Percentiles rank a stretch among this genome's conserved stretches.
These are phyloP conservation scores for Orbilia javanica DNA, from an alignment of 2,329 filamentous ascomycete species.

Conservation along the genomic window DNA sequence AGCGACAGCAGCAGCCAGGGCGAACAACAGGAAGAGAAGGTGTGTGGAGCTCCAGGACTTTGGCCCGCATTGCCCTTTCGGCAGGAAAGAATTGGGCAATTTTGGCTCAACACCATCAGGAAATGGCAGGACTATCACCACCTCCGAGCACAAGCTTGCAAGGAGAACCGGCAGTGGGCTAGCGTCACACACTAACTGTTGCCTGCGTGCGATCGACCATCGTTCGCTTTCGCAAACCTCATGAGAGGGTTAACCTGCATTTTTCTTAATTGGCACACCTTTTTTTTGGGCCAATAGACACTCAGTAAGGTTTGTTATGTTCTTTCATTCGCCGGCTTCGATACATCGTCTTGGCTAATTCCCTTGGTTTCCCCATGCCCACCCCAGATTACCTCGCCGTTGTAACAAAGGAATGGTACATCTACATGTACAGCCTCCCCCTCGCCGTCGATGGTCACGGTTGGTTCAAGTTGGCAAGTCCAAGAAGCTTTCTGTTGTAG, in stretches of 20 bases:
- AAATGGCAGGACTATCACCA: slow-evolving; percentile 54
- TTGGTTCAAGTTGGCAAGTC: slow-evolving; percentile 49
- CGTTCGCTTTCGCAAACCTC: slow-evolving; percentile 48
- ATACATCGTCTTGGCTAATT: slow-evolving; percentile 12
- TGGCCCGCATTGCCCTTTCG: slow-evolving; percentile 2
- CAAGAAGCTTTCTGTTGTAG: slow-evolving; percentile 45
- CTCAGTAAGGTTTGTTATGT: slow-evolving; percentile 1
- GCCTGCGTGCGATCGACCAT: slow-evolving; percentile 43
- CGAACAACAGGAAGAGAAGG: slow-evolving; percentile 39
- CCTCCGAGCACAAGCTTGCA: slow-evolving; percentile 31
- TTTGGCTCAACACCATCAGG: slow-evolving; percentile 58
- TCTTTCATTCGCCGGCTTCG: slow-evolving; percentile 7
- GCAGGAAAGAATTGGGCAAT: slow-evolving; percentile 56
- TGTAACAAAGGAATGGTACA: slow-evolving; percentile 45
- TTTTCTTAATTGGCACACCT: slow-evolving; percentile 47
- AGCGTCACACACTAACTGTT: slow-evolving; percentile 10
- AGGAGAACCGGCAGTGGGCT: slow-evolving; percentile 12
- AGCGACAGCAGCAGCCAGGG: slow-evolving; percentile 28
- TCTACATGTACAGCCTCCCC: slow-evolving; percentile 13
- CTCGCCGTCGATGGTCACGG: slow-evolving; percentile 19
- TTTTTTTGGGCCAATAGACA: slow-evolving; percentile 43
- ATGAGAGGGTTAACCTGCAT: slow-evolving; percentile 31
- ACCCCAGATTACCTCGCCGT: slow-evolving; percentile 7
- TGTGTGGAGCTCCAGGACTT: slow-evolving; percentile 57
- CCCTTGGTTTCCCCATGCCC: slow-evolving; percentile 25